Evolutionary conservation across 768 basidiomycete genomes (phyloP), one percentile per base, ranked within the genome.

Genomic region (Termitomyces sp.): DNA sequence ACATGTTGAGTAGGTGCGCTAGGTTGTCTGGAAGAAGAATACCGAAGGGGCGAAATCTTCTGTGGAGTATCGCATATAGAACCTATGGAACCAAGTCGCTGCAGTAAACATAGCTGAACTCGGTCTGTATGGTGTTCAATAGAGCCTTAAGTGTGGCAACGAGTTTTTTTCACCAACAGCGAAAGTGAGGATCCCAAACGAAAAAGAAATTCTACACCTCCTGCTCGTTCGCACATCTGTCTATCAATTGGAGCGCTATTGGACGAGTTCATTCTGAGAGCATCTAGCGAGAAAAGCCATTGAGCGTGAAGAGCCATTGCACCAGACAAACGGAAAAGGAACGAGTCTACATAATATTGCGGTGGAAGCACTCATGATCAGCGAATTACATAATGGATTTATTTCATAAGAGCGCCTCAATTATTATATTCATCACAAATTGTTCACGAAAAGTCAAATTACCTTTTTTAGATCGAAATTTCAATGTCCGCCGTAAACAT

Each of bases 21-120:
- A 36, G 36, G 57, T 51, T 57, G 8, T 42, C 15, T 20, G 4
- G 20, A 57, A 34, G 25, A 62, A 63, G n/a, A 48, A 64, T 74
- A 89, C 92, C 79, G 91, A 89, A 46, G 86, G 82, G 66, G 90
- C 88, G 68, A 90, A 89, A 68, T 92, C 89, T 67, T 89, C 86
- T 83, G 92, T 84, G 32, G 91, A 85, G 70, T 84, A 87, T 62
- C 92, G 82, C 92, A 94, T 92, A 72, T 91, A 94, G 73, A 94
- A 94, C 12, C 93, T 83, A 72, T 94, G 93, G 66, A 94, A 92
- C 89, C 92, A 94, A 6, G 89, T 91, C 31, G 92, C 91, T 31
- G 93, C 91, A 31, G 93, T 92, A 68, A 89, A 89, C 77, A 93
- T 84, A 14, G 92, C 91, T 15, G 91, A 87, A 25, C 87, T 86